These are phyloP conservation scores for Xylaria grammica DNA, from an alignment of 495 filamentous ascomycete species.

Conservation along the genomic window DNA sequence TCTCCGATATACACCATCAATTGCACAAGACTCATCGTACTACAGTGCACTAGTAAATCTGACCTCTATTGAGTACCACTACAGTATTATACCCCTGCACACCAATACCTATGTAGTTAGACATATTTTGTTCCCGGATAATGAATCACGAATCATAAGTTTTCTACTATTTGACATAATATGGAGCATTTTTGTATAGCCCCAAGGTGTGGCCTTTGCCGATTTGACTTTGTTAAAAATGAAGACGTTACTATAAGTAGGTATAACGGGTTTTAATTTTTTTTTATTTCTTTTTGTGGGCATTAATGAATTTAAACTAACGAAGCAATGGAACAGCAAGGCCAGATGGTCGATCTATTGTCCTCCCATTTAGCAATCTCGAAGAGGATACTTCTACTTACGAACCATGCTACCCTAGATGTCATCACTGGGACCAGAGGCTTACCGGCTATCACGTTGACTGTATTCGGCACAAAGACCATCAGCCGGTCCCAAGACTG, in stretches of 20 bases:
- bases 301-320: background rate
- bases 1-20: no score
- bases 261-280: background rate
- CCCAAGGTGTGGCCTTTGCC: conserved; percentile 9
- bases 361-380: background rate
- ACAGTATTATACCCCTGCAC: no score
- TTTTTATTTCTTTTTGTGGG: background rate
- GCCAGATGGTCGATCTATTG: conserved; percentile 1
- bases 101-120: no score
- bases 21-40: no score
- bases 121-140: no score
- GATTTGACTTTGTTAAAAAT: background rate
- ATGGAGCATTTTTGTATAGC: background rate
- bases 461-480: background rate
- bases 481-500: background rate
- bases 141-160: background rate
- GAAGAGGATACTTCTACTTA: background rate
- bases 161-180: background rate
- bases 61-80: no score
- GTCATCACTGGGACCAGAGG: background rate
- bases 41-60: no score
- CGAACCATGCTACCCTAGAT: conserved; percentile 1
- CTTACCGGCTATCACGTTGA: background rate
- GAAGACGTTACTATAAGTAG: background rate
- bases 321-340: background rate